Evolutionary conservation across 176 grass and related monocot species (phyloP).

Genomic region (barley (Hordeum vulgare)): DNA sequence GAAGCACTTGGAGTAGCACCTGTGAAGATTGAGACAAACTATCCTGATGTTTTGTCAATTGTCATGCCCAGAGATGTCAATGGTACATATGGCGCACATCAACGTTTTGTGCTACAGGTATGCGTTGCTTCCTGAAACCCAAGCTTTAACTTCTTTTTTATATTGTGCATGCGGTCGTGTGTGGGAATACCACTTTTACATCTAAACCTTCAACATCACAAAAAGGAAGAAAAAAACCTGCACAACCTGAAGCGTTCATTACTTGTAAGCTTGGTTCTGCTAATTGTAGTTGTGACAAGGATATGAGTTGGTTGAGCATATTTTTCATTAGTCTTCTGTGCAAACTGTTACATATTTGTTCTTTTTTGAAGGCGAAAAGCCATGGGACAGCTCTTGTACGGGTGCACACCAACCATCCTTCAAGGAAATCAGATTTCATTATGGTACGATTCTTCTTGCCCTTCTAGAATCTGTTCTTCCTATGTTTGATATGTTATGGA

Average conservation of each 20-base stretch:
- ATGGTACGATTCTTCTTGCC: conserved; percentile 53
- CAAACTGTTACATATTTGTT: conserved; percentile 8
- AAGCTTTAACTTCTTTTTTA: neutral
- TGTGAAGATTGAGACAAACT: conserved; percentile 82
- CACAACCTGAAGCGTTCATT: neutral
- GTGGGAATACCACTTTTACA: neutral
- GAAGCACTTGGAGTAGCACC: conserved; percentile 88
- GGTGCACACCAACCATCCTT: conserved; percentile 50
- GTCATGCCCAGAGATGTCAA: conserved; percentile 54
- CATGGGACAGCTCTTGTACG: conserved; percentile 80
- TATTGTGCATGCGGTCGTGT: neutral
- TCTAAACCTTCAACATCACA: neutral
- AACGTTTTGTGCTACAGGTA: conserved; percentile 65
- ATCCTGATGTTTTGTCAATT: conserved; percentile 86
- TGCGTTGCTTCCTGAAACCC: neutral
- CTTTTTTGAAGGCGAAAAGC: conserved; percentile 54
- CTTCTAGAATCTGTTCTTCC: neutral
- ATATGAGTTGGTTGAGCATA: neutral
- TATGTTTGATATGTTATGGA: neutral
- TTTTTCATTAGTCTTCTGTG: conserved; percentile 2
- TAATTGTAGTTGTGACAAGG: conserved; percentile 1
- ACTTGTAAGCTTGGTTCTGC: conserved; percentile 2
- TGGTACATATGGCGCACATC: conserved; percentile 34
- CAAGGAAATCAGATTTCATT: conserved; percentile 72
- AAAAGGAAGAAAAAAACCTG: neutral